A percentile compares a stretch with the other conserved stretches of the same genome.
phyloP scores from a whole-genome alignment of 345 rosid species.

The Melaleuca alternifolia region DNA sequence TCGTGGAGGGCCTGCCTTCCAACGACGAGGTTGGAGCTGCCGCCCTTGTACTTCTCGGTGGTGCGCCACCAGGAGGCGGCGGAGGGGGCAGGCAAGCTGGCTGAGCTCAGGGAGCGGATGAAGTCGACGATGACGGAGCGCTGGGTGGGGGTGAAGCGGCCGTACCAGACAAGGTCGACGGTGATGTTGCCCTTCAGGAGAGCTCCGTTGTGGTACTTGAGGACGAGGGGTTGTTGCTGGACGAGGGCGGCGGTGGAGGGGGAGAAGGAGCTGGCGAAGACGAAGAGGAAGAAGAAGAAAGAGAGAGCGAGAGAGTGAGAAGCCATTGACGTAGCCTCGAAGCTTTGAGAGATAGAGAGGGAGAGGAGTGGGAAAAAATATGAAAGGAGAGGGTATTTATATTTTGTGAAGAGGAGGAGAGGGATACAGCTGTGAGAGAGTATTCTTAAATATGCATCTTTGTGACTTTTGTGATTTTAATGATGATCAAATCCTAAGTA shows the following conservation, averaged over 20 bases:
- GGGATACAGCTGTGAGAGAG: not conserved
- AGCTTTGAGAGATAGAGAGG: not conserved
- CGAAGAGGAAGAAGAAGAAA: not conserved
- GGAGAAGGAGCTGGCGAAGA: not conserved
- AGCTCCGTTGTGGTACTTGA: conserved; percentile 1
- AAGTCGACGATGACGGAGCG: conserved; percentile 3
- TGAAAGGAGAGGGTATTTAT: not conserved
- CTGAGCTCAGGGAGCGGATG: conserved; percentile 1
- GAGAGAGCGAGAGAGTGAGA: not conserved
- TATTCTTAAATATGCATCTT: not conserved
- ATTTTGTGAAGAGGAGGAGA: not conserved
- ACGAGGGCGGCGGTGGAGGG: not conserved
- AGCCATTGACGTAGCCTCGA: not conserved
- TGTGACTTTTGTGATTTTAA: not conserved
- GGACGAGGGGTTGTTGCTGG: not conserved
- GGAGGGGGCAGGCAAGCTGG: not conserved
- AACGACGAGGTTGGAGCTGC: conserved; percentile 17
- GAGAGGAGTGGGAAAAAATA: not conserved
- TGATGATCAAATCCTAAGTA: not conserved
- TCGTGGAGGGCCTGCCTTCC: conserved; percentile 51
- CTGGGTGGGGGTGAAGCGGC: not conserved
- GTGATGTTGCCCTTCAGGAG: conserved; percentile 6
- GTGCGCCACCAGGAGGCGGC: conserved; percentile 5
- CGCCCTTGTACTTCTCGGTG: conserved; percentile 2
- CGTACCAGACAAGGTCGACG: conserved; percentile 7